Evolutionary conservation across 2,329 filamentous ascomycete genomes (phyloP).

Genomic region (Chaetomium olivaceum): DNA sequence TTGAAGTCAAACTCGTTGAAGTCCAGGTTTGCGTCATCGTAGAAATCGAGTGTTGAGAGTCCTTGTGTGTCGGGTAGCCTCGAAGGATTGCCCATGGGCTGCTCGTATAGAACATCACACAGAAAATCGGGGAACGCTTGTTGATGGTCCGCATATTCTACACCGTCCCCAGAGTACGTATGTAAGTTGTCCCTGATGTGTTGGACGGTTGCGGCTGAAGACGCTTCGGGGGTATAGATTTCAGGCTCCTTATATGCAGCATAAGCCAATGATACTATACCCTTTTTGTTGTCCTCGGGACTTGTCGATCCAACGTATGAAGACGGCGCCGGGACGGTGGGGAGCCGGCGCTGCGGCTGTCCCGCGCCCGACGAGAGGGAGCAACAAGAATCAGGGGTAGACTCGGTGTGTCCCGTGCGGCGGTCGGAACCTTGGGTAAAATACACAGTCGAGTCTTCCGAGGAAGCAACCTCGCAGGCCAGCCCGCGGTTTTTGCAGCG

Average conservation of each 20-base stretch:
- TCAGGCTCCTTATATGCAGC: slow-evolving; percentile 39
- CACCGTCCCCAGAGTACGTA: slow-evolving; percentile 18
- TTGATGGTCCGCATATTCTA: slow-evolving; percentile 30
- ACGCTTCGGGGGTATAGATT: slow-evolving; percentile 40
- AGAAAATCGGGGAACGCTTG: slow-evolving; percentile 52
- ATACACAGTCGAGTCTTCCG: slow-evolving; percentile 47
- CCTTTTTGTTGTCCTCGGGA: slow-evolving; percentile 32
- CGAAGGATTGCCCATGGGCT: slow-evolving; percentile 40
- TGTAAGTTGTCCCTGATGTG: slow-evolving; percentile 17
- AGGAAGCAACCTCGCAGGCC: slow-evolving; percentile 45
- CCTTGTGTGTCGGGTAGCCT: slow-evolving; percentile 44
- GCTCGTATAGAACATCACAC: slow-evolving; percentile 53
- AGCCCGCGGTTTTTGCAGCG: slow-evolving; percentile 52
- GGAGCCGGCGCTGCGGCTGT: slow-evolving; percentile 14
- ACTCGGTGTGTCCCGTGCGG: slow-evolving; percentile 34
- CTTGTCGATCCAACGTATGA: slow-evolving; percentile 10
- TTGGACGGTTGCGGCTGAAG: slow-evolving; percentile 28
- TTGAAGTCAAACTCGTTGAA: slow-evolving; percentile 55
- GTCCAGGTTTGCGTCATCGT: slow-evolving; percentile 51
- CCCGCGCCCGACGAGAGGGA: slow-evolving; percentile 13
- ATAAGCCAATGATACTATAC: slow-evolving; percentile 34
- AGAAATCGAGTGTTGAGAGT: slow-evolving; percentile 51
- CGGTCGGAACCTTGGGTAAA: slow-evolving; percentile 46
- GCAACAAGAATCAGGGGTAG: slow-evolving; percentile 24
- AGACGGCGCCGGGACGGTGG: background rate